Evolutionary conservation across 768 basidiomycete species (phyloP).

Genomic region (Basidioascus undulatus): DNA sequence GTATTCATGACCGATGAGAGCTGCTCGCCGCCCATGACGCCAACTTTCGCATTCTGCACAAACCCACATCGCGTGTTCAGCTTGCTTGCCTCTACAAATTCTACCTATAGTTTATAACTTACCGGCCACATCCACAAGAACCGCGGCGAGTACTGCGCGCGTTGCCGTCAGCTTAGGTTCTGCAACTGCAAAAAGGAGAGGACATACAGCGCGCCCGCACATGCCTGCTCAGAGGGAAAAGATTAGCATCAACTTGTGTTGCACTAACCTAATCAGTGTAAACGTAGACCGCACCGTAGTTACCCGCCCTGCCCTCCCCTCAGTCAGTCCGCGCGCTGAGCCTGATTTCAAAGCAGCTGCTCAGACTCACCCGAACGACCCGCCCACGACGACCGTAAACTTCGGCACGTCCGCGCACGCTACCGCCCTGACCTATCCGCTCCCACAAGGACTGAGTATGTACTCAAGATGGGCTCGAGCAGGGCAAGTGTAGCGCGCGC

Average conservation of each 20-base stretch:
- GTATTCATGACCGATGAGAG: conserved; percentile 78
- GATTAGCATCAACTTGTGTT: conserved; percentile 6
- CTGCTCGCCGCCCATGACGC: conserved; percentile 87
- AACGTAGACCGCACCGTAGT: conserved; percentile 40
- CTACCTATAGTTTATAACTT: conserved; percentile 16
- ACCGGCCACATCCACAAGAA: conserved; percentile 99
- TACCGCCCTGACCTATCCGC: too few relatives aligned
- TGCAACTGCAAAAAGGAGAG: background rate
- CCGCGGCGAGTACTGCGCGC: conserved; percentile 54
- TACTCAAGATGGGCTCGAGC: too few relatives aligned
- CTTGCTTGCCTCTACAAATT: background rate
- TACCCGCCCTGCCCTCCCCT: conserved; percentile 59
- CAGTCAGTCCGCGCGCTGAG: too few relatives aligned
- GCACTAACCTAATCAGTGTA: conserved; percentile 3
- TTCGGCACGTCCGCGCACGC: conserved; percentile 87
- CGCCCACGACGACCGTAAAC: conserved; percentile 74
- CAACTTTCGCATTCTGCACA: conserved; percentile 60
- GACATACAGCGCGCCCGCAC: conserved; percentile 57
- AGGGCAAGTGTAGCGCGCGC: too few relatives aligned
- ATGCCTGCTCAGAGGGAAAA: conserved; percentile 32
- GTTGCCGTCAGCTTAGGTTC: background rate
- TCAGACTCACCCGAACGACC: conserved; percentile 54
- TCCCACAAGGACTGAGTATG: too few relatives aligned
- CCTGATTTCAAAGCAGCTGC: too few relatives aligned
- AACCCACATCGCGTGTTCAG: background rate